A percentile compares a stretch with the other conserved stretches of the same genome.
phyloP scores from a whole-genome alignment of 2,329 filamentous ascomycete species.

The Aspergillus japonicus region DNA sequence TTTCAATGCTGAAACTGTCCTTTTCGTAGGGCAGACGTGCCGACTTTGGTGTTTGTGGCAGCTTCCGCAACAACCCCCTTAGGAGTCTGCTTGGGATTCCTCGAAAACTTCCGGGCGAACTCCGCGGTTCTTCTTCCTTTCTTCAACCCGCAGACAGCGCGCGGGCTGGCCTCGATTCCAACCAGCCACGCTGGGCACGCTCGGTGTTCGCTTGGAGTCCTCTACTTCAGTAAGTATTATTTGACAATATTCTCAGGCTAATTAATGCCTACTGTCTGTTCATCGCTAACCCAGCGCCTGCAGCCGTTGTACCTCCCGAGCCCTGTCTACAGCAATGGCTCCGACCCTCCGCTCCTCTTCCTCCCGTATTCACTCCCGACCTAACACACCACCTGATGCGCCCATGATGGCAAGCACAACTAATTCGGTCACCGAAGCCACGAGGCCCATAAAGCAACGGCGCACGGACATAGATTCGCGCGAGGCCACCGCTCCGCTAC shows the following conservation, averaged over 20 bases:
- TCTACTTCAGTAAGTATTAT: slow-evolving; percentile 24
- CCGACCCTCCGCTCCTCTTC: slow-evolving; percentile 37
- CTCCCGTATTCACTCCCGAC: slow-evolving; percentile 31
- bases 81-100: slow-evolving; percentile 27
- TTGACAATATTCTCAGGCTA: neutral
- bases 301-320: slow-evolving; percentile 22
- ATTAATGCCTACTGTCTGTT: slow-evolving; percentile 3
- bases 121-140: slow-evolving; percentile 28
- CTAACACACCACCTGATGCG: slow-evolving; percentile 30
- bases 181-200: slow-evolving; percentile 32
- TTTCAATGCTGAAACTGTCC: neutral
- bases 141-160: slow-evolving; percentile 31
- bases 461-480: slow-evolving; percentile 31
- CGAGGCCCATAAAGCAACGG: slow-evolving; percentile 33
- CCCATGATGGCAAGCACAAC: slow-evolving; percentile 18
- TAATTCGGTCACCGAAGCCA: slow-evolving; percentile 28
- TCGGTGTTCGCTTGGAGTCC: slow-evolving; percentile 27
- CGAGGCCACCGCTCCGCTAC: slow-evolving; percentile 24
- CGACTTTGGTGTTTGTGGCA: slow-evolving; percentile 19
- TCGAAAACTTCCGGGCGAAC: slow-evolving; percentile 30
- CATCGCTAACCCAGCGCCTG: slow-evolving; percentile 23
- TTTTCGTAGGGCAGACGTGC: slow-evolving; percentile 1
- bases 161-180: slow-evolving; percentile 33
- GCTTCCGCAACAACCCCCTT: slow-evolving; percentile 23
- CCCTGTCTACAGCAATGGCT: slow-evolving; percentile 31